phyloP scores from a whole-genome alignment of 768 basidiomycete species.

The Tricholoma hemisulphureum region DNA sequence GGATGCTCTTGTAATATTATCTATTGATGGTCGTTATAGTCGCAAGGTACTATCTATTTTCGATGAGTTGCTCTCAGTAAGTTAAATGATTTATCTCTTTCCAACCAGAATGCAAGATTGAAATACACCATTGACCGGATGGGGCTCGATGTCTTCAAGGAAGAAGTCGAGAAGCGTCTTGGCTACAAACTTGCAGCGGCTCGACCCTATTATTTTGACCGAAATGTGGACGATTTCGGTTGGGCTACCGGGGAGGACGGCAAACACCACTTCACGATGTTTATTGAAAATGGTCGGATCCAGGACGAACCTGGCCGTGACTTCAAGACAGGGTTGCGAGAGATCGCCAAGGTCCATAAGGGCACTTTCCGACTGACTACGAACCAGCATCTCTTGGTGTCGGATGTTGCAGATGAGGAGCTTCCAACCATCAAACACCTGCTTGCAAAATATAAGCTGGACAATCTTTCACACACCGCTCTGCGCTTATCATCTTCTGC shows the following conservation, averaged over 20 bases:
- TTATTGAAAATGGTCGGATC: constrained; percentile 98
- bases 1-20: not conserved
- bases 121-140: constrained; percentile 98
- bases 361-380: constrained; percentile 91
- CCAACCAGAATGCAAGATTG: constrained; percentile 73
- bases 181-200: constrained; percentile 75
- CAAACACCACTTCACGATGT: constrained; percentile 86
- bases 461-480: constrained; percentile 77
- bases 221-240: constrained; percentile 92
- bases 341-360: constrained; percentile 93
- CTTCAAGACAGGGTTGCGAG: constrained; percentile 90
- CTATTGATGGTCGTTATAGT: constrained; percentile 29
- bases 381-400: constrained; percentile 91
- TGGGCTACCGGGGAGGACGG: constrained; percentile 90
- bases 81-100: constrained; percentile 8
- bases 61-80: not conserved
- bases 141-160: constrained; percentile 84
- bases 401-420: constrained; percentile 76
- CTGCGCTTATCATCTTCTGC: constrained; percentile 88
- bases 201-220: constrained; percentile 76
- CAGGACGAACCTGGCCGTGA: constrained; percentile 87
- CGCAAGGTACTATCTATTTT: constrained; percentile 45
- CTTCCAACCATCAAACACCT: constrained; percentile 75
- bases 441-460: constrained; percentile 82
- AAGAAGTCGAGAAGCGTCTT: constrained; percentile 85